These are phyloP conservation scores for Zea luxurians DNA, from an alignment of 176 grass and related monocot genomes.

Conservation along the genomic window DNA sequence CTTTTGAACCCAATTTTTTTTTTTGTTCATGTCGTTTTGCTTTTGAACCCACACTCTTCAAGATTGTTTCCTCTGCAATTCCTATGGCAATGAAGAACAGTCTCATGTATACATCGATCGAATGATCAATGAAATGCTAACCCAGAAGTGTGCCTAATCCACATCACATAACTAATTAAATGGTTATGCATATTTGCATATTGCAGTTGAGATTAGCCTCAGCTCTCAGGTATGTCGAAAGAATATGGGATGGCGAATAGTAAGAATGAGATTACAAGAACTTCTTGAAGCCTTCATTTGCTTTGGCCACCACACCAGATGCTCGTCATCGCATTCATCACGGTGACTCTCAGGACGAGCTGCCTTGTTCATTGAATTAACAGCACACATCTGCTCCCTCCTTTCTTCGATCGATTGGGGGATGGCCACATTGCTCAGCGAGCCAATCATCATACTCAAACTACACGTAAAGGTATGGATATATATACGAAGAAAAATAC, in stretches of 20 bases:
- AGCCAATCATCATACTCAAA: constrained; percentile 91
- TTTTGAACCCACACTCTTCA: background rate
- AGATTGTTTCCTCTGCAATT: background rate
- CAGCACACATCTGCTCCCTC: constrained; percentile 70
- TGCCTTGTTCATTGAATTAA: constrained; percentile 31
- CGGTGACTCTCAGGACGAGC: constrained; percentile 60
- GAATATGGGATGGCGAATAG: constrained; percentile 9
- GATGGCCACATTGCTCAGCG: constrained; percentile 51
- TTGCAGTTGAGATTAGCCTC: background rate
- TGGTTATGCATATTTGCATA: background rate
- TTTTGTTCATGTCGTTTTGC: too few relatives aligned
- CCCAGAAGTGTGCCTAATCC: background rate
- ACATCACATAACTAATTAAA: background rate
- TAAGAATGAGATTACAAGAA: constrained; percentile 27
- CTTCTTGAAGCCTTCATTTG: constrained; percentile 61
- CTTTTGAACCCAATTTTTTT: too few relatives aligned
- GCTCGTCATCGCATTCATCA: constrained; percentile 72
- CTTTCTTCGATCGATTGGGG: constrained; percentile 55
- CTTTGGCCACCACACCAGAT: constrained; percentile 55
- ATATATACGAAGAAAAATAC: too few relatives aligned
- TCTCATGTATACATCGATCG: background rate
- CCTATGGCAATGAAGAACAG: background rate
- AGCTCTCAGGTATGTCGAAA: too few relatives aligned
- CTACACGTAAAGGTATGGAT: constrained; percentile 27
- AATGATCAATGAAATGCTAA: background rate